phyloP scores from a whole-genome alignment of 1,284 basidiomycete genomes.

The Cryptococcus maquisensis region DNA sequence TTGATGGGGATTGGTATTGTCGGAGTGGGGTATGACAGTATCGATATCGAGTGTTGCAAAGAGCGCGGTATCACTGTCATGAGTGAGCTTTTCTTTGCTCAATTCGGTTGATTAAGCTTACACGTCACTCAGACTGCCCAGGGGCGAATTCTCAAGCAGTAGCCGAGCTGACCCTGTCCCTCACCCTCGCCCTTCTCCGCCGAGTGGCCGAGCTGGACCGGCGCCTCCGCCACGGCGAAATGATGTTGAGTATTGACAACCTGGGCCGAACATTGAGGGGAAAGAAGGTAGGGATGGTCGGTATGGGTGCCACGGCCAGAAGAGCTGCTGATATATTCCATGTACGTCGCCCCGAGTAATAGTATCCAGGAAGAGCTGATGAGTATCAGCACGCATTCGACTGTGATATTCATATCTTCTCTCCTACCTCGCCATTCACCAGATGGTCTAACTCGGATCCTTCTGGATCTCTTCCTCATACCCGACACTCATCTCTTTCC shows the following conservation, averaged over 20 bases:
- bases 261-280: constrained; percentile 46
- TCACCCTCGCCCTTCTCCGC: constrained; percentile 55
- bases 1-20: constrained; percentile 31
- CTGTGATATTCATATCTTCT: constrained; percentile 14
- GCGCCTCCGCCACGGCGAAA: constrained; percentile 57
- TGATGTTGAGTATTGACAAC: constrained; percentile 53
- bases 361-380: neutral
- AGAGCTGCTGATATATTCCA: constrained; percentile 13
- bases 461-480: constrained; percentile 10
- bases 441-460: constrained; percentile 35
- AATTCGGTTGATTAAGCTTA: neutral
- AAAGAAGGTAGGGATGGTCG: constrained; percentile 42
- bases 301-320: constrained; percentile 47
- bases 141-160: constrained; percentile 51
- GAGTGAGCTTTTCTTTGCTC: constrained; percentile 23
- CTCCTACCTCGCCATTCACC: constrained; percentile 11
- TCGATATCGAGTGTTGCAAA: constrained; percentile 48
- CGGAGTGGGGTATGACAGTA: constrained; percentile 37
- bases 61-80: constrained; percentile 56
- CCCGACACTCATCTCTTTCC: constrained; percentile 5
- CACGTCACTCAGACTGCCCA: constrained; percentile 10
- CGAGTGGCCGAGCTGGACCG: constrained; percentile 54
- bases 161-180: constrained; percentile 55
- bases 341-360: constrained; percentile 1
- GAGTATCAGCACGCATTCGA: constrained; percentile 13